Conservation (phyloP, 805 yeast species). For the Blastobotrys attinorum region DNA sequence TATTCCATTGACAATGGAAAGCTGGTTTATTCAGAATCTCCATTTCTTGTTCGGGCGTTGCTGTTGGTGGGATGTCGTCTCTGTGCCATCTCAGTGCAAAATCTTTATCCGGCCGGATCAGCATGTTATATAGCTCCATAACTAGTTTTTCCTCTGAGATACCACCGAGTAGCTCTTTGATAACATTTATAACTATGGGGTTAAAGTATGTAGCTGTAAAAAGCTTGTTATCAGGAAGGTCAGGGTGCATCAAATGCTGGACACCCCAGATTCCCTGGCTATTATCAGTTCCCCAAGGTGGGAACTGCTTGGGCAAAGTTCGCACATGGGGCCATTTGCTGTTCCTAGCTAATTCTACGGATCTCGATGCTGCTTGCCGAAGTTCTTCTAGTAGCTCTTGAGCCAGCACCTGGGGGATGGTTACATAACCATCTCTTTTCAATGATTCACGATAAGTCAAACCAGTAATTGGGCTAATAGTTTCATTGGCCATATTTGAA, state of each 20-base stretch:
- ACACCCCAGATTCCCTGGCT: constrained; percentile 50
- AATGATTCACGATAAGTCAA: constrained; percentile 3
- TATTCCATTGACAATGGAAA: constrained; percentile 44
- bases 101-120: constrained; percentile 44
- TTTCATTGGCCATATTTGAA: no score
- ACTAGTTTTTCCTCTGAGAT: constrained; percentile 31
- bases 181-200: neutral
- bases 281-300: constrained; percentile 45
- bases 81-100: constrained; percentile 50
- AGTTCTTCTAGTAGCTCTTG: constrained; percentile 30
- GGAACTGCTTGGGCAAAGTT: constrained; percentile 45
- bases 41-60: constrained; percentile 38
- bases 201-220: constrained; percentile 3
- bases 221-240: constrained; percentile 27
- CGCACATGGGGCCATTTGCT: constrained; percentile 46
- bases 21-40: constrained; percentile 33
- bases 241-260: constrained; percentile 41
- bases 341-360: constrained; percentile 36
- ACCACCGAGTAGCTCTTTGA: constrained; percentile 28
- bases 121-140: constrained; percentile 47
- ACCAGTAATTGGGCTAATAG: neutral
- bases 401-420: constrained; percentile 36
- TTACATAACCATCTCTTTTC: constrained; percentile 27
- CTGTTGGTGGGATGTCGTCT: constrained; percentile 42
- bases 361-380: constrained; percentile 29